phyloP scores from a whole-genome alignment of 2,329 filamentous ascomycete genomes.

The Claviceps paspali region DNA sequence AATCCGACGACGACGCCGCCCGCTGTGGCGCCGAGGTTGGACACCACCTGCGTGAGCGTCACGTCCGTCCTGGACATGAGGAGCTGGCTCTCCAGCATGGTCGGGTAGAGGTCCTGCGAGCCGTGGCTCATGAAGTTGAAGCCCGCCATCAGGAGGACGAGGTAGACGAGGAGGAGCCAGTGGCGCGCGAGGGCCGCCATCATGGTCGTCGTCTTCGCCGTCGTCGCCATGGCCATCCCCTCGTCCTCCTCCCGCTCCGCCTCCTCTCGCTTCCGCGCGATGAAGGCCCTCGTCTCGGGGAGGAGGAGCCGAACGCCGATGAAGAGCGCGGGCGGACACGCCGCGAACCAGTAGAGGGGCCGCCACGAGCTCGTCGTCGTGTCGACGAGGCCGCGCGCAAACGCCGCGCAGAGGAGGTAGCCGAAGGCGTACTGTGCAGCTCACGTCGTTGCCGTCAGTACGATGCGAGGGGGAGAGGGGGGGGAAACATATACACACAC shows the following conservation, averaged over 20 bases:
- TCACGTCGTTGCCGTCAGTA: too few species aligned
- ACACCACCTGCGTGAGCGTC: constrained; percentile 57
- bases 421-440: constrained; percentile 43
- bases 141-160: constrained; percentile 76
- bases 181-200: too few species aligned
- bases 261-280: too few species aligned
- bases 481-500: too few species aligned
- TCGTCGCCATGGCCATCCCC: too few species aligned
- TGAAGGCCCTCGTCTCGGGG: constrained; percentile 69
- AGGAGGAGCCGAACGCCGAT: constrained; percentile 65
- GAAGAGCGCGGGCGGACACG: constrained; percentile 63
- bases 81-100: constrained; percentile 42
- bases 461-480: too few species aligned
- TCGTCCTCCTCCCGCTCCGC: too few species aligned
- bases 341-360: constrained; percentile 80
- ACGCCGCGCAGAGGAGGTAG: constrained; percentile 46
- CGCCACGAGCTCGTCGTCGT: constrained; percentile 72
- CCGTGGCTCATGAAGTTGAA: constrained; percentile 89
- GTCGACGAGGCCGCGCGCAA: constrained; percentile 51
- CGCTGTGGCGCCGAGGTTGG: constrained; percentile 53
- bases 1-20: constrained; percentile 56
- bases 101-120: constrained; percentile 47
- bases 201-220: too few species aligned
- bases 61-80: constrained; percentile 36
- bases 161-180: constrained; percentile 66